These are phyloP conservation scores for Candida cerambycidarum DNA, from an alignment of 805 yeast genomes.

Conservation along the genomic window DNA sequence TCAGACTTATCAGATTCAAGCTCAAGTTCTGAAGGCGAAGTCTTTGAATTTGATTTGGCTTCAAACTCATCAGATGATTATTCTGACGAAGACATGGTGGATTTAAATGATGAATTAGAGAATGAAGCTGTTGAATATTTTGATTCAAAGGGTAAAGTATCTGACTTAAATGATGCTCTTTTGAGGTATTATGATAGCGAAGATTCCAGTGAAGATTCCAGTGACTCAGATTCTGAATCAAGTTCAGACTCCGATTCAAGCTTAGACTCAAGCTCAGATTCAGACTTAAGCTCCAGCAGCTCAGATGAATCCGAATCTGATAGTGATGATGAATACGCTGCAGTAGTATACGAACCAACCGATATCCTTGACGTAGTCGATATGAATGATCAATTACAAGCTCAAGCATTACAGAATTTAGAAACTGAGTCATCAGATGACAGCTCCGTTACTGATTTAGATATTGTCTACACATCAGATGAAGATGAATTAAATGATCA, in stretches of 20 bases:
- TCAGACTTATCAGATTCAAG: too few species aligned
- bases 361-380: constrained; percentile 36
- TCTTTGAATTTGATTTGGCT: constrained; percentile 29
- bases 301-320: constrained; percentile 4
- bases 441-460: constrained; percentile 22
- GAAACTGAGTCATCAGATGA: constrained; percentile 19
- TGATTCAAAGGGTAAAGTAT: constrained; percentile 24
- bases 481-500: constrained; percentile 30
- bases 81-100: constrained; percentile 19
- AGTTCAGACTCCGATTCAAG: constrained; percentile 6
- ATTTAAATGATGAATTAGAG: constrained; percentile 38
- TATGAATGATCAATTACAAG: constrained; percentile 40
- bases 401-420: constrained; percentile 22
- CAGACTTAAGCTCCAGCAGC: too few species aligned
- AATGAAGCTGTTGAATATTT: constrained; percentile 26
- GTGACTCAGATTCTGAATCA: constrained; percentile 8
- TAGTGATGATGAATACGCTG: constrained; percentile 13
- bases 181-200: constrained; percentile 26
- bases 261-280: too few species aligned
- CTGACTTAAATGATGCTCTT: constrained; percentile 31
- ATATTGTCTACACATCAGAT: constrained; percentile 28
- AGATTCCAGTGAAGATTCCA: constrained; percentile 9
- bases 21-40: constrained; percentile 20
- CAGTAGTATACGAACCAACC: constrained; percentile 25
- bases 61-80: background rate